A percentile compares a stretch with the other conserved stretches of the same genome.
phyloP scores from a whole-genome alignment of 495 filamentous ascomycete genomes.

The Lineolata rhizophorae region DNA sequence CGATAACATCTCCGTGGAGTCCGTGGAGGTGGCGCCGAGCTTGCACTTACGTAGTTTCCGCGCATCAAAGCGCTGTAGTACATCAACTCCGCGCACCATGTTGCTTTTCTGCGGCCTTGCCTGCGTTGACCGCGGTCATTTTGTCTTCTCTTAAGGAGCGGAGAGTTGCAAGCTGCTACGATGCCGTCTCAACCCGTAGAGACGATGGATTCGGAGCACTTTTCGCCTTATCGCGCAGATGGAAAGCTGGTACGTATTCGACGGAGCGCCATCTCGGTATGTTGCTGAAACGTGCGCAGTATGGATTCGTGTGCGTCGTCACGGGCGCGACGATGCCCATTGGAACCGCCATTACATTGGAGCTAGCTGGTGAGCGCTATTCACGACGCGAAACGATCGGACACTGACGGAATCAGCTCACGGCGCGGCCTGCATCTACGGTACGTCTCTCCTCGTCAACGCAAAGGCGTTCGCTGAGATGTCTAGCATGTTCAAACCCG shows the following conservation, averaged over 20 bases:
- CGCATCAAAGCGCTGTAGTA: too few species aligned
- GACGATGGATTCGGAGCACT: constrained; percentile 24
- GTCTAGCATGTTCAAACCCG: too few species aligned
- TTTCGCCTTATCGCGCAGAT: constrained; percentile 34
- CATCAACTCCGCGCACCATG: too few species aligned
- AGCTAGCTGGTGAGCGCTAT: constrained; percentile 27
- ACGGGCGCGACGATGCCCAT: constrained; percentile 34
- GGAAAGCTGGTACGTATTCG: constrained; percentile 29
- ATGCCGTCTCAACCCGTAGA: too few species aligned
- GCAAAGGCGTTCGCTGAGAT: too few species aligned
- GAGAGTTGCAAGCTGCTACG: too few species aligned
- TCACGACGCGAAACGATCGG: constrained; percentile 1
- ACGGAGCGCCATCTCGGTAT: neutral
- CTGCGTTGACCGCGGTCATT: too few species aligned
- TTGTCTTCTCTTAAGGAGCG: too few species aligned
- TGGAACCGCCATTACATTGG: constrained; percentile 32
- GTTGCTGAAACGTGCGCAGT: constrained; percentile 13
- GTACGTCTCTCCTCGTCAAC: constrained; percentile 10
- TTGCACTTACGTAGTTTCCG: too few species aligned
- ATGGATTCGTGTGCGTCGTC: constrained; percentile 41
- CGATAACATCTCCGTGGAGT: too few species aligned
- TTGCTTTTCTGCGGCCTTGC: too few species aligned
- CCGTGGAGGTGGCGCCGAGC: too few species aligned
- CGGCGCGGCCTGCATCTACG: constrained; percentile 40
- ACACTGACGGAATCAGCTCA: constrained; percentile 23